phyloP scores from a whole-genome alignment of 257 asterid species.

The Nicotiana tabacum region DNA sequence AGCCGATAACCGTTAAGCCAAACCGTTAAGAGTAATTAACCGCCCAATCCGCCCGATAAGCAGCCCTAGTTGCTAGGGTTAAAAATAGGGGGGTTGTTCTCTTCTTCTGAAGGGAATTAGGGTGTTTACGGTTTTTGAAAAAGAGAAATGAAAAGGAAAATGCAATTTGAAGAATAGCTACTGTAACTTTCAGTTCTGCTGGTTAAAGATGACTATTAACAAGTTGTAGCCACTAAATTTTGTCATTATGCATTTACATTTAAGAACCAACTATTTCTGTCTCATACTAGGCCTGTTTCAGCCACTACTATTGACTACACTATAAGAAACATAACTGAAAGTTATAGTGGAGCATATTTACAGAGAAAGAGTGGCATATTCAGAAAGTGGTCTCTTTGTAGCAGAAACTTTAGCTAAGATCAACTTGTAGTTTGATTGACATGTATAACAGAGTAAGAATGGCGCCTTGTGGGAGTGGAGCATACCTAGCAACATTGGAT shows the following conservation, averaged over 20 bases:
- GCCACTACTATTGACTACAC: neutral
- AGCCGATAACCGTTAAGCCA: too few species aligned
- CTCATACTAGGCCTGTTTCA: neutral
- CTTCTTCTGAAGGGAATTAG: too few species aligned
- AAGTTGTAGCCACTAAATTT: neutral
- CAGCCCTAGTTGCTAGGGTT: too few species aligned
- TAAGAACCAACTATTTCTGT: neutral
- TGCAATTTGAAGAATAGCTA: too few species aligned
- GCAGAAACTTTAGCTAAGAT: conserved; percentile 36
- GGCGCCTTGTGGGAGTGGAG: conserved; percentile 87
- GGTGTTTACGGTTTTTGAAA: too few species aligned
- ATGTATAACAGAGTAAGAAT: conserved; percentile 72
- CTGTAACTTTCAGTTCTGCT: neutral
- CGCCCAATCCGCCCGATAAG: too few species aligned
- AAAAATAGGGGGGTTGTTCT: too few species aligned
- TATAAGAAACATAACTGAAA: neutral
- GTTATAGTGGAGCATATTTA: neutral
- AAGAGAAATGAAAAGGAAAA: too few species aligned
- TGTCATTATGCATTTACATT: neutral
- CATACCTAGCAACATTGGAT: conserved; percentile 59
- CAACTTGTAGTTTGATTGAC: conserved; percentile 76
- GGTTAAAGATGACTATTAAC: conserved; percentile 4
- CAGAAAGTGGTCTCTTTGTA: neutral
- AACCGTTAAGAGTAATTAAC: too few species aligned
- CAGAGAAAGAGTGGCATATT: neutral